Base-by-base conservation (phyloP, 2,329 filamentous ascomycete genomes). In the Paecilomyces niveus region DNA sequence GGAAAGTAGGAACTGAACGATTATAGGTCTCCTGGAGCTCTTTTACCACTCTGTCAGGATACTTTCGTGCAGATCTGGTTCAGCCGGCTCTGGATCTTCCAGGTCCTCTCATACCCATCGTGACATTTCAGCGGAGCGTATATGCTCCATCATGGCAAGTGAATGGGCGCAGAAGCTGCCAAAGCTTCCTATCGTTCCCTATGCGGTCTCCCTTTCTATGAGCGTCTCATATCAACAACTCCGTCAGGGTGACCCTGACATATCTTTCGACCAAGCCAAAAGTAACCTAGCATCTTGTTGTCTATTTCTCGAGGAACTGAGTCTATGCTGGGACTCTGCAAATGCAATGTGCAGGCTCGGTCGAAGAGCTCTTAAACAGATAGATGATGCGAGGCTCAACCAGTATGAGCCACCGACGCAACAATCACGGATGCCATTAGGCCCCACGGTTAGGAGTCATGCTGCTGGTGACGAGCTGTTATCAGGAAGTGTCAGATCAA, bases 1-100 rank as follows among this genome's bases (percentile, higher is more conserved):
- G 4, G 6, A 26, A 10, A 15, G 6, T 24, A 15, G 11, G 32
- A 13, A 57, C 57, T 57, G 56, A 61, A 57, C 22, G 33, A 8
- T 31, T 26, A 9, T 54, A 80, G 78, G 75, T 13, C 73, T 83
- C 5, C 68, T 85, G 7, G 83, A 84, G 58, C 68, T 85, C 2
- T 83, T 80, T 66, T 84, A 85, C 59, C 80, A 84, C 63, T 77
- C 80, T 22, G 80, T 83, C 55, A 81, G 80, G 35, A 83, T 85
- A 64, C 72, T 83, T 1, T 83, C 82, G 2, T 81, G 83, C 67
- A 80, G 82, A 50, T 79, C 80, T 49, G 66, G 64, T 52, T 45
- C 63, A 21, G 60, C 62, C n/a, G 65, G 71, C 32, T 76, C 73
- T 13, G 77, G 81, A 51, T 75, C 77, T 33, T 78, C 77, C 2